Base-by-base conservation (phyloP, 148 eudicot genomes). In the Vaccinium darrowii region DNA sequence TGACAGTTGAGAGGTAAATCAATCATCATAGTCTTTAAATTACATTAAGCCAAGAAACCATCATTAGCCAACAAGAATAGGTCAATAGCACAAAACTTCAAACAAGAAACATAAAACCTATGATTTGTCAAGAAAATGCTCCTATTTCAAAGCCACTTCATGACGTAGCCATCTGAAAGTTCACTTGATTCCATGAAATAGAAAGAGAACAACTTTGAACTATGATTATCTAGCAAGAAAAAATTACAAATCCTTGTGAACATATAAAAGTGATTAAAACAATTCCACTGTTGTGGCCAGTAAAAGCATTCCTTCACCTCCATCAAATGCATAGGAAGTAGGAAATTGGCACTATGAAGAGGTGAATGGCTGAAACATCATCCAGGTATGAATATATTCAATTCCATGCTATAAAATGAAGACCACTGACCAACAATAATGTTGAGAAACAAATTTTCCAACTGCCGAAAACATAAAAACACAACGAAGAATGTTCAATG, bases 131-230 rank as follows among this genome's bases (percentile, higher is more conserved):
- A 14, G 1, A 71, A 51, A 14, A 27, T 18, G 2, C 76, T 49
- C 60, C 3, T 8, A 69, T 82, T 56, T 30, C 76, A 81, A 39
- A 62, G 53, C 76, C 51, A 49, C 76, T 82, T 67, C 84, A 49
- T 16, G 13, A 56, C 1, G 1, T 47, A 52, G 33, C 30, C 63
- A 52, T 33, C 78, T 82, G 27, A 72, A 30, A 51, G 54, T 53
- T 33, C 63, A 30, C 6, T n/a, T 12, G 13, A 77, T 21, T 33
- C 69, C 79, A 6, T n/a, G 15, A 54, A 74, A 52, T 36, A 63
- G 13, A 19, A 27, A 60, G 43, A 18, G n/a, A 51, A 18, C 18
- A 73, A 47, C 30, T 1, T 15, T 18, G 47, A 52, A 71, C 52
- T 27, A 53, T 73, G 19, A 53, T 21, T 52, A 30, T 14, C 30